phyloP scores from a whole-genome alignment of 768 basidiomycete genomes.

The Termitomyces sp. region DNA sequence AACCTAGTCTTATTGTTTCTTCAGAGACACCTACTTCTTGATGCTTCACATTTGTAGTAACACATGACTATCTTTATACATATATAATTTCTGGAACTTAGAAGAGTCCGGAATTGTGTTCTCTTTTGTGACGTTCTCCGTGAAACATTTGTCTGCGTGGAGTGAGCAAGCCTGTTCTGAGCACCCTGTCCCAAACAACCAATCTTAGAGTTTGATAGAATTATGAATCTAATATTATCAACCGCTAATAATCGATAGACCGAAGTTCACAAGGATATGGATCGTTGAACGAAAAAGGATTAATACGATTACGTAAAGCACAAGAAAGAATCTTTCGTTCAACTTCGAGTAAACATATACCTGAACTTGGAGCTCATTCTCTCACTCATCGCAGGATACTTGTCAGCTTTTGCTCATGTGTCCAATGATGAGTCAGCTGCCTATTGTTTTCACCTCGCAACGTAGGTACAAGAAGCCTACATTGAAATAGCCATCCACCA shows the following conservation, averaged over 20 bases:
- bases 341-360: constrained; percentile 6
- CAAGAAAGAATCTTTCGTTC: neutral
- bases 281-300: constrained; percentile 13
- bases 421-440: constrained; percentile 5
- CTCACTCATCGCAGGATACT: neutral
- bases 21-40: neutral
- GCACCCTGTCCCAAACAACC: constrained; percentile 6
- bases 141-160: constrained; percentile 9
- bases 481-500: neutral
- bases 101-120: neutral
- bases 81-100: neutral
- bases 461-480: neutral
- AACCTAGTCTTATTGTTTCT: constrained; percentile 4
- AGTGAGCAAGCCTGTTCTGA: constrained; percentile 6
- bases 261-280: constrained; percentile 8
- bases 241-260: neutral
- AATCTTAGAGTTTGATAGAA: constrained; percentile 11
- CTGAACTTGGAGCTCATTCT: constrained; percentile 2
- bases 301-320: constrained; percentile 14
- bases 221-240: constrained; percentile 1
- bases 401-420: constrained; percentile 4
- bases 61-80: constrained; percentile 7
- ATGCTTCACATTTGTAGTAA: constrained; percentile 2
- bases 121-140: constrained; percentile 4
- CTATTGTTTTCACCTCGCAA: neutral